Base-by-base conservation (phyloP, 805 yeast species). In the Saccharomycopsis capsularis region DNA sequence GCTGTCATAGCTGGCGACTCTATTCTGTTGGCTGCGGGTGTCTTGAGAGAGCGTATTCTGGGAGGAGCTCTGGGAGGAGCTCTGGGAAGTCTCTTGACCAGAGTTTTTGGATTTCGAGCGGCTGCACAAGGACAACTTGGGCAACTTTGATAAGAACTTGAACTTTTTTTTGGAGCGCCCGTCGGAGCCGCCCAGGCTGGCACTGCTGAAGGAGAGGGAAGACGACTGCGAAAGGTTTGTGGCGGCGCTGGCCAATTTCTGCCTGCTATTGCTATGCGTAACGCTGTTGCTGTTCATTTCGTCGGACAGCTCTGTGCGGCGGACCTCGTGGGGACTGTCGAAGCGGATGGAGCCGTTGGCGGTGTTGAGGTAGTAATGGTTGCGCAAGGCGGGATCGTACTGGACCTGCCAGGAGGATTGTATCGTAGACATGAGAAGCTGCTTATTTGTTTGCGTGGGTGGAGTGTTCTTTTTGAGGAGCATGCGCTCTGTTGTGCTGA, bases 261-360 rank as follows among this genome's bases (percentile, higher is more conserved):
- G n/a, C n/a, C n/a, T n/a, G n/a, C n/a, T n/a, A n/a, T n/a, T n/a
- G n/a, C n/a, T n/a, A n/a, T n/a, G n/a, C n/a, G n/a, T n/a, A n/a
- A n/a, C n/a, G 11, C 22, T 36, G 40, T n/a, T 36, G 15, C 40
- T 16, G 22, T 16, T 36, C 15, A 18, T 30, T n/a, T n/a, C n/a
- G n/a, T n/a, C n/a, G n/a, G n/a, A n/a, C n/a, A n/a, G n/a, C n/a
- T n/a, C n/a, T n/a, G n/a, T n/a, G n/a, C n/a, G n/a, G n/a, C n/a
- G n/a, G 2, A 48, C 54, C 29, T 50, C 54, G 5, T 23, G 23
- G 3, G 54, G 54, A n/a, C 35, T 45, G 34, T 50, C 54, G 27
- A 50, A 50, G 5, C 41, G n/a, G 19, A 50, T 47, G 13, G 44
- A 29, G 29, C 51, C 51, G 19, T 42, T 30, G 21, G 25, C n/a